Base-by-base conservation (phyloP, 345 rosid species). In the Citrus inodora region DNA sequence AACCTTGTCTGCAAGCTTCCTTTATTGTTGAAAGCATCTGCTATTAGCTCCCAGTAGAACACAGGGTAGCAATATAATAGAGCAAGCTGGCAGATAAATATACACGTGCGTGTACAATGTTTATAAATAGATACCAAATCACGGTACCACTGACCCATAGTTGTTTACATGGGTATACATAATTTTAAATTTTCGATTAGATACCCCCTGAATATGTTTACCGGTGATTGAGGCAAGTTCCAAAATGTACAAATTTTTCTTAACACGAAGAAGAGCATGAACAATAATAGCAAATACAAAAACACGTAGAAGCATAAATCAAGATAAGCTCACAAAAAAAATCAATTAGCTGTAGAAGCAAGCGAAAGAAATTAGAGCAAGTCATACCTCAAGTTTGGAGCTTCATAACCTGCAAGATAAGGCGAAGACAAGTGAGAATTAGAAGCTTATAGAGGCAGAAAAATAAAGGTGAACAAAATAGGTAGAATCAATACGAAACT, bases 1-100 rank as follows among this genome's bases (percentile, higher is more conserved):
- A 81, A 90, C 86, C 80, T 91, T 93, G 88, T 93, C 97, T 0
- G 95, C 97, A 40, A 93, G 89, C 81, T 90, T 90, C 81, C 95
- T 90, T 71, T 80, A 75, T 58, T 25, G 76, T 22, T 40, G 73
- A 28, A 83, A 66, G 30, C 70, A 64, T 59, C n/a, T n/a, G 37
- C 27, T 30, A 67, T 73, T 73, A 55, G 69, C 24, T 48, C 48
- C 72, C 55, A 71, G 37, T 73, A 33, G 42, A 42, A 42, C 14
- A 32, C 19, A 9, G 6, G 35, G 67, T 7, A 74, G 46, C 37
- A 42, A 17, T 10, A 67, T 24, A 35, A 74, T 60, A 66, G 51
- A 11, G 40, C 30, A 42, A 0, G 32, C 62, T 2, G 37, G 40
- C 48, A 67, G 28, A 67, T 38, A 61, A 42, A 11, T 10, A 11